Evolutionary conservation across 805 yeast species (phyloP), one percentile per base, ranked within the genome.

Genomic region (Ogataea minuta): DNA sequence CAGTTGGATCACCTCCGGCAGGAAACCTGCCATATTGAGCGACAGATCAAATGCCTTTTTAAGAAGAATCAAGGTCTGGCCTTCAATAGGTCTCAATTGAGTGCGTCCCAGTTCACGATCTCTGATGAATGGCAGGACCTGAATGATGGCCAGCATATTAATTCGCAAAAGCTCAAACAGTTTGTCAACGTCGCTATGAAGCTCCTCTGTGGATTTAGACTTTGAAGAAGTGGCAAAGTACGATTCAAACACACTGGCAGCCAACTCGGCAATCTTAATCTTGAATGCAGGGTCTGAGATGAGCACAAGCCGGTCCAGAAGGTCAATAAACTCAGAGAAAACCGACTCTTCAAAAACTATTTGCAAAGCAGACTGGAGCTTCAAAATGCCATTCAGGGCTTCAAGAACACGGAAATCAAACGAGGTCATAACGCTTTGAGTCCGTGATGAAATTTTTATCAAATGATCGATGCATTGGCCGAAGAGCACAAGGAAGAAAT

Each of bases 381-480:
- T 73, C 23, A 87, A 66, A 12, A 89, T 66, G 39, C 77, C 71
- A 23, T 63, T 65, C 43, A 90, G 59, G 0, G 84, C 79, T 2
- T 66, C 64, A 9, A 74, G 53, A 3, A 80, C 74, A 1, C 47
- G 44, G 23, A 43, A 39, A 21, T 59, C 60, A 19, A 60, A 60
- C 10, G 45, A 41, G 29, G 50, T 52, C 25, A 36, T 39, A n/a
- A 45, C 34, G 8, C 41, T 24, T 26, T 34, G 34, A 2, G 43
- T 24, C 17, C 47, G 51, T 4, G 58, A 53, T 13, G 62, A 60
- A n/a, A 45, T 27, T 34, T 72, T 74, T 33, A 83, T 72, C 45
- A 89, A 67, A 0, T 83, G 76, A 50, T 86, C 95, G 33, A 89
- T 71, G 57, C 96, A 87, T 49, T 86, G 84, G 9, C 96, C 85